Percentiles rank a stretch among this genome's conserved stretches.
These are phyloP conservation scores for Penicillium sp. DNA, from an alignment of 2,329 filamentous ascomycete species.

Conservation along the genomic window DNA sequence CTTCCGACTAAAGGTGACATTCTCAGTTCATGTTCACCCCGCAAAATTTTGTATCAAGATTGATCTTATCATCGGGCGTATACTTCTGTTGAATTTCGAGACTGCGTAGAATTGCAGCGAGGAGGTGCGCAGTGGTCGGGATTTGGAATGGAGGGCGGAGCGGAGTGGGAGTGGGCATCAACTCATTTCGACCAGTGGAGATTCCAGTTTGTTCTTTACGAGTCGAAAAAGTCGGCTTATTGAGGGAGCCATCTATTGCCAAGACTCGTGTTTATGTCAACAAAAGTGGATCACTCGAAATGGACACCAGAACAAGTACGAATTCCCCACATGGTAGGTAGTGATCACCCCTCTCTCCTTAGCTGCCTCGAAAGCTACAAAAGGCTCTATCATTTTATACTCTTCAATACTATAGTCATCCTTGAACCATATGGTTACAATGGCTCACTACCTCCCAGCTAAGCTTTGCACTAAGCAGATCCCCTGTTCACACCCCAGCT, in stretches of 20 bases:
- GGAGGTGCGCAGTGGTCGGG: background rate
- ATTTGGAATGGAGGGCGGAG: constrained; percentile 2
- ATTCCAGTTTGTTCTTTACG: background rate
- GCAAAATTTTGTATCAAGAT: background rate
- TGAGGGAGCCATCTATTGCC: background rate
- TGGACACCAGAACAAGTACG: background rate
- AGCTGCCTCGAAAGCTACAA: background rate
- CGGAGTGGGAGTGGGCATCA: background rate
- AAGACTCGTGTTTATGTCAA: background rate
- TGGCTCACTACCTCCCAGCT: background rate
- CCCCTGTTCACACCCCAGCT: background rate
- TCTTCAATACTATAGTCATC: background rate
- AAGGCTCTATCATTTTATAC: background rate
- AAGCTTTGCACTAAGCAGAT: background rate
- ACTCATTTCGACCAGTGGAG: background rate
- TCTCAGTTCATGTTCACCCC: no score
- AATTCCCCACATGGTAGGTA: background rate
- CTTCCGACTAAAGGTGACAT: background rate
- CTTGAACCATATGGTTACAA: no score
- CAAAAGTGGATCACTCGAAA: background rate
- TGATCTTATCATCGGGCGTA: background rate
- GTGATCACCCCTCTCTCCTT: background rate
- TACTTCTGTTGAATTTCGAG: background rate
- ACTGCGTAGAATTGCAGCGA: background rate
- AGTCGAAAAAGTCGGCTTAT: background rate